Percentiles rank a stretch among this genome's conserved stretches.
Conservation (phyloP, 1,139 yeast genomes). For the Candida tropicalis region DNA sequence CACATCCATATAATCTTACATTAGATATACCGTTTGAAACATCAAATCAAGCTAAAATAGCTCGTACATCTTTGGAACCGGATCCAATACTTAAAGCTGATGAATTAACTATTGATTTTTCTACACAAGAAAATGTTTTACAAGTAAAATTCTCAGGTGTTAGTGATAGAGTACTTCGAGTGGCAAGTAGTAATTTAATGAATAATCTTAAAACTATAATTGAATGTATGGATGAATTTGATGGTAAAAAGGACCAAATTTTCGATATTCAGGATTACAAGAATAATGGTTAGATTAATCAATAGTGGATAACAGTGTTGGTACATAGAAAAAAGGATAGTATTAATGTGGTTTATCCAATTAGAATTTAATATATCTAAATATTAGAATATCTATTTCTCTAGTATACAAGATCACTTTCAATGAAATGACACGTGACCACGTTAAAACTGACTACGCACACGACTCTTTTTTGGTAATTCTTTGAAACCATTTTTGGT, state of each 20-base stretch:
- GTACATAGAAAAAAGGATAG: no score
- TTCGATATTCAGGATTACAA: conserved; percentile 7
- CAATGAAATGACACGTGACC: no score
- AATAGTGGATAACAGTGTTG: no score
- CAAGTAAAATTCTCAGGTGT: conserved; percentile 52
- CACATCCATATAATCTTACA: conserved; percentile 8
- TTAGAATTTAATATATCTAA: no score
- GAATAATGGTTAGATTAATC: conserved; percentile 1
- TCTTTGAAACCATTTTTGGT: no score
- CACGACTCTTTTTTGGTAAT: no score
- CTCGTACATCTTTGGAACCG: conserved; percentile 60
- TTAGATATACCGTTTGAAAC: conserved; percentile 56
- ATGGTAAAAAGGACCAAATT: conserved; percentile 29
- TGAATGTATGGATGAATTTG: conserved; percentile 70
- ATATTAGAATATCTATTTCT: no score
- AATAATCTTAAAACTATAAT: conserved; percentile 66
- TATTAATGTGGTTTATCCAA: no score
- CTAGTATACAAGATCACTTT: no score
- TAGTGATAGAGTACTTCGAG: conserved; percentile 67
- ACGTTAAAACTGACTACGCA: background rate
- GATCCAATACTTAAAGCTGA: conserved; percentile 77
- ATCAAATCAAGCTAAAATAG: conserved; percentile 62
- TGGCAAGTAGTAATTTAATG: conserved; percentile 67
- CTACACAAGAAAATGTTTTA: conserved; percentile 30
- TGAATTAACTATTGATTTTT: conserved; percentile 52